Evolutionary conservation across 257 asterid species (phyloP), one percentile per base, ranked within the genome.

Genomic region (Mitragyna speciosa): DNA sequence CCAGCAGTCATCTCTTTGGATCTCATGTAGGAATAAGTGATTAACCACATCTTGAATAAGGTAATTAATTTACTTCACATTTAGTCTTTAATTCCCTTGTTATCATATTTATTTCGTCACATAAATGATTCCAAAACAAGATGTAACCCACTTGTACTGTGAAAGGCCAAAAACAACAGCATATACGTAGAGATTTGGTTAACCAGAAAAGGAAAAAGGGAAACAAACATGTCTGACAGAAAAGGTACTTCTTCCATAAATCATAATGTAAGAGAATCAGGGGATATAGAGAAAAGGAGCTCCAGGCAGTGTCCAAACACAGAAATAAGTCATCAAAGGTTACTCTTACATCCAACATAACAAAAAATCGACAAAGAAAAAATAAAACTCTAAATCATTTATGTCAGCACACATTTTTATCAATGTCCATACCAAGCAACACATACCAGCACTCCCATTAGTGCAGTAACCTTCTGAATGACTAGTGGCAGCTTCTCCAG

Each of bases 361-460:
- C 20, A 26, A 26, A 63, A 48, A 16, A 43, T n/a, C 49, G 12
- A 79, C 17, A 31, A 26, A 5, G 8, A 54, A 58, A 43, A 24
- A 47, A 30, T 28, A 16, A 6, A 66, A 26, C 6, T 1, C 0
- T 17, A 22, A 28, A 65, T 47, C 28, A 69, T 9, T 6, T 1
- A 6, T 47, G 51, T 47, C 12, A 9, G 7, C 7, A 47, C 48
- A 30, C 30, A 65, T n/a, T 47, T 48, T 36, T 59, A 76, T 67
- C 43, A 63, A 61, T 41, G 12, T 7, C 28, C 12, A 47, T 65
- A 63, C 49, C 28, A 47, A 58, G 22, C 10, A 67, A 72, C 45
- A 88, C 96, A 20, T 79, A 95, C 99, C 99, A 95, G 88, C 77
- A 95, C 86, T 80, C 99, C 99, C 85, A 94, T 88, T 72, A 95